A percentile compares a stretch with the other conserved stretches of the same genome.
Conservation (phyloP, 1,139 yeast species). For the Blastobotrys indianensis region DNA sequence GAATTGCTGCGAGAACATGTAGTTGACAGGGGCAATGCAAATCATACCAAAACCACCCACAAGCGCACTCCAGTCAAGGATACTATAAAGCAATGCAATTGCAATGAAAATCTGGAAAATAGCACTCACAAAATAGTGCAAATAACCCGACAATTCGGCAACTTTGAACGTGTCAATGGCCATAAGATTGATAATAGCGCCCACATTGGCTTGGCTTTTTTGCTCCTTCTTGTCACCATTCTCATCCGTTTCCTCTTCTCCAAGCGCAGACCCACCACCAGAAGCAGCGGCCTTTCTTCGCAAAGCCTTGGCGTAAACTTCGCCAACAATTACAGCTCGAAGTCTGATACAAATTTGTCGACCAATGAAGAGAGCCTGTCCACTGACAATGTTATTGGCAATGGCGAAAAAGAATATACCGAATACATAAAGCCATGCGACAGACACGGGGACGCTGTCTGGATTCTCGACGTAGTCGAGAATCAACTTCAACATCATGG, state of each 20-base stretch:
- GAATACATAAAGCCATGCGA: constrained; percentile 86
- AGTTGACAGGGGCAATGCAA: constrained; percentile 66
- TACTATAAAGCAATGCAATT: constrained; percentile 54
- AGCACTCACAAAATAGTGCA: constrained; percentile 75
- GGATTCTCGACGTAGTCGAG: constrained; percentile 83
- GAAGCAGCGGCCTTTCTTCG: constrained; percentile 65
- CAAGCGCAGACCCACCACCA: constrained; percentile 33
- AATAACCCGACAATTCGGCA: constrained; percentile 83
- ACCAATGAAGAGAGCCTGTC: constrained; percentile 85
- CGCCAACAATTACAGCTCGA: constrained; percentile 85
- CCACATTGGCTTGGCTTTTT: constrained; percentile 61
- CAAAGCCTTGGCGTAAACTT: constrained; percentile 86
- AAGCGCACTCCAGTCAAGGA: constrained; percentile 85
- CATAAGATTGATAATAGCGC: constrained; percentile 91
- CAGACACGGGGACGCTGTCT: constrained; percentile 48
- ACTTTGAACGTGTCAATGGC: constrained; percentile 93
- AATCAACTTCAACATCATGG: constrained; percentile 66
- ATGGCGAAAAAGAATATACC: constrained; percentile 64
- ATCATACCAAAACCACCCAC: constrained; percentile 70
- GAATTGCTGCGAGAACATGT: constrained; percentile 54
- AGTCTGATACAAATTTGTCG: constrained; percentile 88
- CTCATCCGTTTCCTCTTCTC: constrained; percentile 14
- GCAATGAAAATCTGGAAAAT: constrained; percentile 65
- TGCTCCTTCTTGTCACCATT: constrained; percentile 18
- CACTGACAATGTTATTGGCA: constrained; percentile 58